Conservation (phyloP, 495 filamentous ascomycete genomes). For the Cercophora samala region DNA sequence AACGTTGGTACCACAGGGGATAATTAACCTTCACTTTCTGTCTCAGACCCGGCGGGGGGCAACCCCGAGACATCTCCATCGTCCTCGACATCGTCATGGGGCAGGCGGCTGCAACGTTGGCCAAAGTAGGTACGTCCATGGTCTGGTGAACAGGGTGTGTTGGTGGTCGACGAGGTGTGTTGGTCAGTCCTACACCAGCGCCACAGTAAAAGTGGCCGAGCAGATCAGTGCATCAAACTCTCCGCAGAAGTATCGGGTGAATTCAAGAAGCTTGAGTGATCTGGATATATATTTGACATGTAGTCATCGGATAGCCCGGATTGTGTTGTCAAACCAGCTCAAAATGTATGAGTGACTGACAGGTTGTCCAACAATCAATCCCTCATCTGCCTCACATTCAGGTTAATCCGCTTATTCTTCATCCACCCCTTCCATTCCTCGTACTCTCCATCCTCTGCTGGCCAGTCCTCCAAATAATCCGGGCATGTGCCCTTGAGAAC, state of each 20-base stretch:
- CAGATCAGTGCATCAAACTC: neutral
- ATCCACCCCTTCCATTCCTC: conserved; percentile 80
- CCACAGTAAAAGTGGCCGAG: neutral
- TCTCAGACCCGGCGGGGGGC: neutral
- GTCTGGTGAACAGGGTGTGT: too few relatives aligned
- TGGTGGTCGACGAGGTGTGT: neutral
- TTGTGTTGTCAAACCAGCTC: neutral
- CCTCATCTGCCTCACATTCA: conserved; percentile 90
- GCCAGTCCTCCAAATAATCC: conserved; percentile 70
- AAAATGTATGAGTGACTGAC: neutral
- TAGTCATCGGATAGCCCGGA: neutral
- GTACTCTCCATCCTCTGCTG: conserved; percentile 52
- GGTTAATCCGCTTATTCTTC: conserved; percentile 75
- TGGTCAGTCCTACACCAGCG: neutral
- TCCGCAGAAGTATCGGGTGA: neutral
- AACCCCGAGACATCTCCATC: neutral
- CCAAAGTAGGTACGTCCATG: neutral
- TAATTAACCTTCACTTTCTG: neutral
- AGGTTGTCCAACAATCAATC: conserved; percentile 36
- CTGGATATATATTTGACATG: neutral
- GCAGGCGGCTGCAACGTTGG: neutral
- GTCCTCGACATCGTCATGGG: neutral
- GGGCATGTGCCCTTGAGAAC: conserved; percentile 77
- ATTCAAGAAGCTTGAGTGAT: neutral
- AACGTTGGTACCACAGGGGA: neutral